Evolutionary conservation across 495 filamentous ascomycete genomes (phyloP), one percentile per base, ranked within the genome.

Genomic region (Cercophora scortea): DNA sequence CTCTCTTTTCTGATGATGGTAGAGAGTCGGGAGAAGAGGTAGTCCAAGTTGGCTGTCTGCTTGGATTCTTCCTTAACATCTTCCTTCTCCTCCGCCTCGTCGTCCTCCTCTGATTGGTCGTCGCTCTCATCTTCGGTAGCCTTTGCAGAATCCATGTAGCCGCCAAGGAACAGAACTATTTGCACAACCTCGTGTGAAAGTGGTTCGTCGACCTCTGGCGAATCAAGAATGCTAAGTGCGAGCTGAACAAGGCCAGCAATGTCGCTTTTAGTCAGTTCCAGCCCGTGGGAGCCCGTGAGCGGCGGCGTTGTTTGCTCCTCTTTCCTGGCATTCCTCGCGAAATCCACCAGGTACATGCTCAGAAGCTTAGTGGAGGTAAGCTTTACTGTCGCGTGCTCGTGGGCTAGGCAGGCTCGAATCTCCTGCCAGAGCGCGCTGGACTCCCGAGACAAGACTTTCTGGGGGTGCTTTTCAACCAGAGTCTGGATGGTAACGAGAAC

Each of bases 1-100:
- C 82, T 76, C 59, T 96, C 93, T 35, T 84, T 82, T 32, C 94
- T 82, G 35, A 97, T 73, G 45, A 96, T 80, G 52, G 78, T 79
- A 0, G 87, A 84, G 4, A 91, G 77, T 65, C 88, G 84, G 47
- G 74, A 74, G 57, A 95, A 83, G 50, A 98, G 75, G 63, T 86
- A 89, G 43, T 77, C 71, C 38, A 95, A 71, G n/a, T 60, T 69
- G 48, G 39, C 59, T 55, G 42, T 67, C 63, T 69, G 73, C 25
- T 70, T 60, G 33, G 61, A 47, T 45, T 64, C 62, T 4, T 74
- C 69, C 8, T 34, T 41, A 5, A 36, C 41, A 11, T 8, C 40
- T 17, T 36, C 32, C 11, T 70, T 70, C 38, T 79, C 74, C 3
- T 69, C 69, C 38, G 78, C 74, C 13, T 70, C 68, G 32, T 76